phyloP scores from a whole-genome alignment of 2,329 filamentous ascomycete species.

The Massarina eburnea region DNA sequence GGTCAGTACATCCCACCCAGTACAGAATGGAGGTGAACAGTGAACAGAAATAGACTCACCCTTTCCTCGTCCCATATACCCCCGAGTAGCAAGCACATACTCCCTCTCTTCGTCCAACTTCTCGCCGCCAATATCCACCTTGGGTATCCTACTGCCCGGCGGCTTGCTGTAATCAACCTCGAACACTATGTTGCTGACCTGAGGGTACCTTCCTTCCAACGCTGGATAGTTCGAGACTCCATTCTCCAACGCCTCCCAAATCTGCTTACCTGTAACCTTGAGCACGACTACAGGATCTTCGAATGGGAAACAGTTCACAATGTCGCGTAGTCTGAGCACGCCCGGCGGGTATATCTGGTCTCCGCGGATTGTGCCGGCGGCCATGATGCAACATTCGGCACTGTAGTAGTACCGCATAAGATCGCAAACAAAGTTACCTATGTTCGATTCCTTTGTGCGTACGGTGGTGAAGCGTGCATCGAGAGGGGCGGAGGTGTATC shows the following conservation, averaged over 20 bases:
- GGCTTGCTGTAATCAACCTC: constrained; percentile 67
- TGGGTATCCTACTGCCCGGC: constrained; percentile 64
- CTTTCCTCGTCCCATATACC: constrained; percentile 87
- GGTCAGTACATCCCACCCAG: neutral
- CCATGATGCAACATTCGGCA: constrained; percentile 83
- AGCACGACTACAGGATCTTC: constrained; percentile 86
- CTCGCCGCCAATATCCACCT: constrained; percentile 61
- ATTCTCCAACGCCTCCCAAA: constrained; percentile 83
- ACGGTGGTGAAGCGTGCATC: constrained; percentile 88
- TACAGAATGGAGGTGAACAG: neutral
- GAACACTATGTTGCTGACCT: constrained; percentile 82
- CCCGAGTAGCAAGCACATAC: constrained; percentile 77
- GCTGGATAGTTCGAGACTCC: constrained; percentile 78
- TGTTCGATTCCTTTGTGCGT: constrained; percentile 73
- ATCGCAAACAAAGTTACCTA: constrained; percentile 90
- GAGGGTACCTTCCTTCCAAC: constrained; percentile 79
- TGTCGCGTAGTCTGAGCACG: constrained; percentile 73
- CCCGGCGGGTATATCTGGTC: constrained; percentile 88
- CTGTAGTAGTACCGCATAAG: constrained; percentile 83
- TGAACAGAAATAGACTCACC: constrained; percentile 14
- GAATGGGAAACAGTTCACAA: constrained; percentile 90
- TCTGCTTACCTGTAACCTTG: constrained; percentile 68
- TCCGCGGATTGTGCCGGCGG: constrained; percentile 80
- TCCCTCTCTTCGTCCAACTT: constrained; percentile 63
- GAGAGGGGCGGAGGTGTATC: constrained; percentile 78